Conservation (phyloP, 2,329 filamentous ascomycete genomes). For the Ceratocystis destructans region DNA sequence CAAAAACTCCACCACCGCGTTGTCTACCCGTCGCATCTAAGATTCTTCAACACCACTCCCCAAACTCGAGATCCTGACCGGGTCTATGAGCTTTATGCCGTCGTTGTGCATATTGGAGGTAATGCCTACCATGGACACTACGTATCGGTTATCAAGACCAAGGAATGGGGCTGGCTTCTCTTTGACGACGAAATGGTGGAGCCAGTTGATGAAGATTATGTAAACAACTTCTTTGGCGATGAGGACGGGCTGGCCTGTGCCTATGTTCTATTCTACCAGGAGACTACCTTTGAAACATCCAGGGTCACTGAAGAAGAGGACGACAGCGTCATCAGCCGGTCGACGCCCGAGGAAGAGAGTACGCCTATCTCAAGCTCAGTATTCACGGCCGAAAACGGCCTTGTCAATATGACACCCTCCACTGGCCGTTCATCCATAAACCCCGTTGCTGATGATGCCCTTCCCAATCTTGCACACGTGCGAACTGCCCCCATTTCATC, state of each 20-base stretch:
- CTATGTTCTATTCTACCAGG: conserved; percentile 95
- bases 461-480: conserved; percentile 50
- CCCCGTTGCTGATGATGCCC: conserved; percentile 29
- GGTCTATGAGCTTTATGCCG: conserved; percentile 90
- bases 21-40: conserved; percentile 90
- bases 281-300: conserved; percentile 54
- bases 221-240: conserved; percentile 94
- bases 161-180: conserved; percentile 86
- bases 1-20: conserved; percentile 96
- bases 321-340: conserved; percentile 2
- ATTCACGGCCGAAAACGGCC: conserved; percentile 1
- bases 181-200: conserved; percentile 99
- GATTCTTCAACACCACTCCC: conserved; percentile 94
- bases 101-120: conserved; percentile 92
- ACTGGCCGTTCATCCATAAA: conserved; percentile 12
- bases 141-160: conserved; percentile 92
- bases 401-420: conserved; percentile 26
- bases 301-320: conserved; percentile 24
- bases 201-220: conserved; percentile 90
- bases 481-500: conserved; percentile 42
- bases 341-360: neutral
- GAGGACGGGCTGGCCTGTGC: conserved; percentile 82
- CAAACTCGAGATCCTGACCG: conserved; percentile 88
- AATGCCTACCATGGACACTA: conserved; percentile 97
- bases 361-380: conserved; percentile 2